Evolutionary conservation across 345 rosid genomes (phyloP), one percentile per base, ranked within the genome.

Genomic region (Moringa oleifera): DNA sequence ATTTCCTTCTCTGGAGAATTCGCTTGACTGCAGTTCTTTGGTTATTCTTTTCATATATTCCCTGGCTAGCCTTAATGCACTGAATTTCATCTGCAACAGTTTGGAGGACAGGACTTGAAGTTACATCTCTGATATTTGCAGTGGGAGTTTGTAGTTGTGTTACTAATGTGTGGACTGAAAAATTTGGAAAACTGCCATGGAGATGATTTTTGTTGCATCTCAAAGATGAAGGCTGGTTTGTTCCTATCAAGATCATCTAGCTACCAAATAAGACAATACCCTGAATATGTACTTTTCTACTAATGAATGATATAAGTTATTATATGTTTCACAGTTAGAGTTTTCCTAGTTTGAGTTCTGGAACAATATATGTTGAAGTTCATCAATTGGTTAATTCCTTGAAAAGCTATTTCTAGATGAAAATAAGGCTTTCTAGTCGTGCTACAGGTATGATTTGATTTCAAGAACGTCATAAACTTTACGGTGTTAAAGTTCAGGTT

Each of bases 41-140:
- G 53, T 67, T 64, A 77, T 71, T 81, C 87, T 76, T 59, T 74
- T 90, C 91, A 90, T 86, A 76, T 76, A 85, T 65, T 72, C 85
- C 72, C 72, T 86, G 11, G 79, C 96, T 55, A 94, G 71, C 74
- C 71, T 77, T 68, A 90, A 18, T 0, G 97, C 85, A 69, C 85
- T 85, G 45, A 80, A 68, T 68, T 90, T 90, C 77, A 90, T 65
- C 98, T 93, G 92, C 71, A 75, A 55, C 28, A 65, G 0, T 41
- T 41, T 5, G 6, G 47, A 41, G 17, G 25, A 55, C 62, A 60
- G 68, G 25, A 6, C 46, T 47, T 41, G 47, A 41, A 6, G 21
- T 33, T 7, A 46, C 54, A 62, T 53, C 18, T 45, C 33, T 45
- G 4, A 54, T 17, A 47, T 19, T 51, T 61, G 36, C 46, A 24